Percentiles rank a stretch among this genome's conserved stretches.
Conservation (phyloP, 305 asterid genomes). For the Lippia alba region DNA sequence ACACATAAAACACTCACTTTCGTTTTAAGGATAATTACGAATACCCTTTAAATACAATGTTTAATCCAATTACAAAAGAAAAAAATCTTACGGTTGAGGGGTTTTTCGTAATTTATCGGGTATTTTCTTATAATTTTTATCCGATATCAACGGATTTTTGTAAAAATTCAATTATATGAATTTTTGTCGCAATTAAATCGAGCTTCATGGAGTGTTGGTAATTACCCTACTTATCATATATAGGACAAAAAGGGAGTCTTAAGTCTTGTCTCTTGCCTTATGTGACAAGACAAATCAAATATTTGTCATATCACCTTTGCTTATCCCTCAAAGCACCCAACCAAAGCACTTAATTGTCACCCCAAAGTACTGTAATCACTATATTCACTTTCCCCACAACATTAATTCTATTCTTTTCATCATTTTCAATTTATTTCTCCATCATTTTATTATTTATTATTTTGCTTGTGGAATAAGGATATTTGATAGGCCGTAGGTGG, state of each 20-base stretch:
- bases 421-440: not conserved
- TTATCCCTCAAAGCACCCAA: constrained; percentile 78
- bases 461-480: constrained; percentile 69
- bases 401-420: not conserved
- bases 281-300: constrained; percentile 69
- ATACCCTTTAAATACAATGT: no score
- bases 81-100: no score
- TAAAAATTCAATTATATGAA: no score
- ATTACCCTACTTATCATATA: no score
- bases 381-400: not conserved
- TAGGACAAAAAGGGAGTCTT: constrained; percentile 18
- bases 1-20: not conserved
- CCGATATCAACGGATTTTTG: no score
- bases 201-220: no score
- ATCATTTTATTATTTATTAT: constrained; percentile 8
- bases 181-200: no score
- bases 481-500: constrained; percentile 44
- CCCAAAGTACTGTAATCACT: constrained; percentile 24
- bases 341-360: constrained; percentile 58
- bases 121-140: no score
- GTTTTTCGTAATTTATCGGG: no score
- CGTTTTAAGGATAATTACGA: not conserved
- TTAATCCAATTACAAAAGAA: no score
- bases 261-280: constrained; percentile 46
- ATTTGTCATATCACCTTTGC: constrained; percentile 71